These are phyloP conservation scores for Aegilops speltoides DNA, from an alignment of 176 grass and related monocot genomes.

Conservation along the genomic window DNA sequence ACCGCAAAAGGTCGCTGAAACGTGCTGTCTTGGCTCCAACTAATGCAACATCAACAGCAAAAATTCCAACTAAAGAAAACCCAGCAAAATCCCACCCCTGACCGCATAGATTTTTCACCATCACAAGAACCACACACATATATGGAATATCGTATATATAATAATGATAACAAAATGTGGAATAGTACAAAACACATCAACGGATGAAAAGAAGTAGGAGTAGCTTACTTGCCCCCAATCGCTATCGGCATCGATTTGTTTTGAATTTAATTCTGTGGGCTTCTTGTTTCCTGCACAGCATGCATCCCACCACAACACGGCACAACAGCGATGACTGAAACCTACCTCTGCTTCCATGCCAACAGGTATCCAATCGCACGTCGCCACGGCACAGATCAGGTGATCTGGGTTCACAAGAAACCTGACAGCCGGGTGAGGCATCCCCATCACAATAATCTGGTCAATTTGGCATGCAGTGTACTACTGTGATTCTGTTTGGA, in stretches of 20 bases:
- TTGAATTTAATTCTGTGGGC: slow-evolving; percentile 7
- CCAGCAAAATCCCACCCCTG: not conserved
- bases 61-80: not conserved
- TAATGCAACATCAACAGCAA: not conserved
- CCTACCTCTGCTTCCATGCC: slow-evolving; percentile 29
- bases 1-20: slow-evolving; percentile 33
- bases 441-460: slow-evolving; percentile 15
- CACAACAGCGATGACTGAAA: slow-evolving; percentile 24
- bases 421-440: slow-evolving; percentile 2
- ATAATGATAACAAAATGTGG: not conserved
- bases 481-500: not conserved
- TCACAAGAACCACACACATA: slow-evolving; percentile 19
- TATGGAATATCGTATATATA: not conserved
- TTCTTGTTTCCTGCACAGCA: slow-evolving; percentile 38
- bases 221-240: slow-evolving; percentile 4
- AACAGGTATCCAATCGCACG: not conserved
- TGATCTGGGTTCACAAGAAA: slow-evolving; percentile 32
- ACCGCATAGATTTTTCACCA: slow-evolving; percentile 17
- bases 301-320: slow-evolving; percentile 26
- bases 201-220: not conserved
- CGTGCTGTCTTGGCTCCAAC: slow-evolving; percentile 21
- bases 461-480: slow-evolving; percentile 19
- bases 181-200: not conserved
- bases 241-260: not conserved
- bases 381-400: not conserved